phyloP scores from a whole-genome alignment of 805 yeast species.

The Novakomyces olei region DNA sequence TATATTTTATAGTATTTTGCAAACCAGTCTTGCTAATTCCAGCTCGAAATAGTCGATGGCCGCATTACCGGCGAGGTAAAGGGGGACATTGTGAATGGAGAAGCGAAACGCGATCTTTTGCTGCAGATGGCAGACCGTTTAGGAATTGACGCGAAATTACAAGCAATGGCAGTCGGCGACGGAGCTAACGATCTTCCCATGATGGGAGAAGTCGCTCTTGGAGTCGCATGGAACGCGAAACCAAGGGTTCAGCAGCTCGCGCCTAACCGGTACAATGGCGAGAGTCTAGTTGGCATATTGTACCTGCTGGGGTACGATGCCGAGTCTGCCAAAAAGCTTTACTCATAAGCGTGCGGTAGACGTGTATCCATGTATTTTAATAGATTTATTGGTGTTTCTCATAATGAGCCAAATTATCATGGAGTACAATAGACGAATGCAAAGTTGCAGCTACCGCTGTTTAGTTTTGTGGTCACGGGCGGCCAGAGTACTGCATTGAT shows the following conservation, averaged over 20 bases:
- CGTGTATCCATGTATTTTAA: too few species aligned
- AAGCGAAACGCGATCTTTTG: constrained; percentile 54
- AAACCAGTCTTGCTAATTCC: constrained; percentile 12
- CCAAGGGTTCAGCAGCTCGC: constrained; percentile 77
- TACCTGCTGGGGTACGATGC: too few species aligned
- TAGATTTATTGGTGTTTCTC: too few species aligned
- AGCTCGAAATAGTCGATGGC: constrained; percentile 19
- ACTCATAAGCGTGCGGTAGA: too few species aligned
- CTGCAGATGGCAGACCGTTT: constrained; percentile 36
- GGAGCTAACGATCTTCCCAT: constrained; percentile 95
- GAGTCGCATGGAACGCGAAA: constrained; percentile 78
- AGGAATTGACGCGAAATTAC: constrained; percentile 22
- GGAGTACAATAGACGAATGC: too few species aligned
- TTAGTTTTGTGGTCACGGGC: too few species aligned
- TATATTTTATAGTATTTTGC: not conserved
- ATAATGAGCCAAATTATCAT: too few species aligned
- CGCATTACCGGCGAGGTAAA: constrained; percentile 50
- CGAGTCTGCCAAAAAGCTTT: too few species aligned
- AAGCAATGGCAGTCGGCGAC: constrained; percentile 17
- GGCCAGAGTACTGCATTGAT: too few species aligned
- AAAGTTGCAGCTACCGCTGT: too few species aligned
- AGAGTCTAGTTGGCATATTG: too few species aligned
- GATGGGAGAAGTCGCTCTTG: constrained; percentile 66
- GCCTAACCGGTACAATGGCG: too few species aligned
- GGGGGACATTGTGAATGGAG: constrained; percentile 75